These are phyloP conservation scores for Niveomyces coronatus DNA, from an alignment of 2,329 filamentous ascomycete genomes.

Conservation along the genomic window DNA sequence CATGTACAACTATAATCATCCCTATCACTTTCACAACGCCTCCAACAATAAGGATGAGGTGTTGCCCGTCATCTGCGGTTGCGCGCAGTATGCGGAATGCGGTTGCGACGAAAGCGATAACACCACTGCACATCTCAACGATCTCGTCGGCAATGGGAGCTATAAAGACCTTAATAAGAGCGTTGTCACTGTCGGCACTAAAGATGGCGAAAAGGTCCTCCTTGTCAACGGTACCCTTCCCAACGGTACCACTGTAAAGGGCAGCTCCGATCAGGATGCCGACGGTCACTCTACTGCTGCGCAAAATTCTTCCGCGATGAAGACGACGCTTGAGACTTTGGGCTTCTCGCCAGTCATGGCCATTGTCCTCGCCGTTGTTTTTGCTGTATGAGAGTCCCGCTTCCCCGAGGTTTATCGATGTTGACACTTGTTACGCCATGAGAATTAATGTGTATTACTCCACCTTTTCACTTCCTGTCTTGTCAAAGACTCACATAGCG, in stretches of 20 bases:
- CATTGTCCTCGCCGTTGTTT: constrained; percentile 34
- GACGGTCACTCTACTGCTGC: constrained; percentile 28
- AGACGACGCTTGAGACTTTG: constrained; percentile 24
- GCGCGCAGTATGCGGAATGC: constrained; percentile 41
- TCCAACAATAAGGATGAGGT: constrained; percentile 31
- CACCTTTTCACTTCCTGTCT: not conserved
- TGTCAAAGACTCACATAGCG: too few species aligned
- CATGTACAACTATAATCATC: constrained; percentile 37
- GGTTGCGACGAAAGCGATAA: constrained; percentile 57
- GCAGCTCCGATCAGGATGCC: constrained; percentile 25
- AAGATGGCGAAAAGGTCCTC: constrained; percentile 56
- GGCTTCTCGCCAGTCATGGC: constrained; percentile 42
- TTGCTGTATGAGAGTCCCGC: constrained; percentile 25
- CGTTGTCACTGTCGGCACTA: constrained; percentile 47
- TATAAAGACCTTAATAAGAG: constrained; percentile 49
- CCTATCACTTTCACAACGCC: constrained; percentile 40
- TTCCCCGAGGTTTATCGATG: not conserved
- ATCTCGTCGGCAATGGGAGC: constrained; percentile 55
- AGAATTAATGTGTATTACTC: constrained; percentile 5
- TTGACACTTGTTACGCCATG: too few species aligned
- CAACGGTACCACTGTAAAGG: constrained; percentile 48
- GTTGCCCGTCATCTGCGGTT: constrained; percentile 33
- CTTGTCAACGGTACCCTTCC: constrained; percentile 67
- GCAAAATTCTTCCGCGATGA: constrained; percentile 23
- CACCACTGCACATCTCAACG: constrained; percentile 46